Evolutionary conservation across 495 filamentous ascomycete species (phyloP), one percentile per base, ranked within the genome.

Genomic region (Aspergillus sclerotioniger): DNA sequence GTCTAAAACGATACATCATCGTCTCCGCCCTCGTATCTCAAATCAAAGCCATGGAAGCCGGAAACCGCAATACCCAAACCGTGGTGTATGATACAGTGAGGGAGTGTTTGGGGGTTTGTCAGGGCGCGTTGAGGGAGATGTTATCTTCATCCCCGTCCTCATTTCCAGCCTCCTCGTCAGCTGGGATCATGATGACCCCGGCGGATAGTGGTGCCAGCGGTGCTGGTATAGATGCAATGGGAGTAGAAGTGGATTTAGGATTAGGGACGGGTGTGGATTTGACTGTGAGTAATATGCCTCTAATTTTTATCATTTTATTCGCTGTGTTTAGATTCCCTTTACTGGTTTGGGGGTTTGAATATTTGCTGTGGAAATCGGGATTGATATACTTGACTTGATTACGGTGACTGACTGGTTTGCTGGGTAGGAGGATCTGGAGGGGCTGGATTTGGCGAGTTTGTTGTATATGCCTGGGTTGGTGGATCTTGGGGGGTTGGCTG

Each of bases 1-100:
- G 46, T 33, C 25, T 63, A 54, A 70, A 68, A 51, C 63, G 65
- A 2, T 66, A 61, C 51, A 62, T 47, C 32, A 60, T 64, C 21
- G 21, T 66, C 8, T 51, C 63, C 8, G 67, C 57, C 9, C 44
- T 66, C 9, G 37, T 67, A 10, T 53, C 33, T 13, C 62, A 66
- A 55, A 64, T 68, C 20, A 51, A 56, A 7, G 65, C 65, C 9
- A 64, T 65, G 61, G 60, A 71, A 35, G 35, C 39, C 17, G 57
- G 50, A 16, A 31, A 62, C 16, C 55, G 49, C n/a, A 32, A 63
- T 3, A 46, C n/a, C 8, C 37, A 41, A n/a, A n/a, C 0, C 10
- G n/a, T 3, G 37, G 37, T 41, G 5, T 41, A 41, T 15, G 37
- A 41, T 3, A n/a, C n/a, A 15, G 37, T 65, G 15, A 50, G 51